These are phyloP conservation scores for Phyllachora maydis DNA, from an alignment of 2,329 filamentous ascomycete genomes.

Conservation along the genomic window DNA sequence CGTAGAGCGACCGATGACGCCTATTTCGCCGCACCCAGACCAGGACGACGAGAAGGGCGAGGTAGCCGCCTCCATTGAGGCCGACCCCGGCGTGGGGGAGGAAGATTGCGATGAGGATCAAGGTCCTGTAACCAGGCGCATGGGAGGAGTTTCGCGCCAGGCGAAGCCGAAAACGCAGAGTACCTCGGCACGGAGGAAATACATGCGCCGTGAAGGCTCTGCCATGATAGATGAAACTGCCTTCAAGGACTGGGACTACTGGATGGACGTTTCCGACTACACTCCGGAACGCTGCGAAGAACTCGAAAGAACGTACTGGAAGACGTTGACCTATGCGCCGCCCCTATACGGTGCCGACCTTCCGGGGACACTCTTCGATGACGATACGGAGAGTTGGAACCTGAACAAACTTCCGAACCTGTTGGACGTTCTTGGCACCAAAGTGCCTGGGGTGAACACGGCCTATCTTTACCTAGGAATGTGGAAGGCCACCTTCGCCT, in stretches of 20 bases:
- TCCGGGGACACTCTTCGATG: conserved; percentile 85
- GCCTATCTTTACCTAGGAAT: conserved; percentile 95
- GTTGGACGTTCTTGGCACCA: conserved; percentile 81
- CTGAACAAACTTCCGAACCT: conserved; percentile 86
- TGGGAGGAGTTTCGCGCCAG: conserved; percentile 29
- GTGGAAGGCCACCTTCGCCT: conserved; percentile 99
- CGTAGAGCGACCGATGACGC: conserved; percentile 37
- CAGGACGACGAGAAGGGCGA: conserved; percentile 8
- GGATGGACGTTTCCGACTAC: conserved; percentile 71
- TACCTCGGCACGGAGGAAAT: conserved; percentile 70
- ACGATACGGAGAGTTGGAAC: conserved; percentile 72
- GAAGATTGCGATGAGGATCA: conserved; percentile 21
- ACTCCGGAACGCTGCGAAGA: conserved; percentile 85
- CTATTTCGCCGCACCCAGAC: conserved; percentile 28
- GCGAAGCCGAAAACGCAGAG: conserved; percentile 46
- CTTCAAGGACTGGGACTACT: conserved; percentile 82
- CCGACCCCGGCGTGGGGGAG: conserved; percentile 18
- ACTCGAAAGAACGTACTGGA: conserved; percentile 90
- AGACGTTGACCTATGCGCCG: conserved; percentile 82
- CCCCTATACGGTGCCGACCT: conserved; percentile 94
- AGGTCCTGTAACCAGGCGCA: conserved; percentile 20
- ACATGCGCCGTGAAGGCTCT: conserved; percentile 58
- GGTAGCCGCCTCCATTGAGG: conserved; percentile 26
- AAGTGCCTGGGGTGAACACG: conserved; percentile 93
- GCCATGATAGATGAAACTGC: conserved; percentile 74